Conservation (phyloP, 768 basidiomycete genomes). For the Russula dissimulans region DNA sequence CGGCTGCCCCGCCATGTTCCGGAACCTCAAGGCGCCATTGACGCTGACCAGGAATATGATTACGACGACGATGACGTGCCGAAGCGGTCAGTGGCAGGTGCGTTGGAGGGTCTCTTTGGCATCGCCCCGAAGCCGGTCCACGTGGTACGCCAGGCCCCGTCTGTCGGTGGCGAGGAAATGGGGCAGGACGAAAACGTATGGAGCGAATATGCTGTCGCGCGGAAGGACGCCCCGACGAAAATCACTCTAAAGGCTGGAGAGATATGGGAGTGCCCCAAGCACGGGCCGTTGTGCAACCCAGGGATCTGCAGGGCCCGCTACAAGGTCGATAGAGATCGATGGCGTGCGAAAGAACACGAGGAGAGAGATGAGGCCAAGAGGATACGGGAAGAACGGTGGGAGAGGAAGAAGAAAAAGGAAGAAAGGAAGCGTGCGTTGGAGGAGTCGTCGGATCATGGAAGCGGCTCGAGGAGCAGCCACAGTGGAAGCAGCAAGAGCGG, state of each 20-base stretch:
- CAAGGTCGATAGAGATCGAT: not conserved
- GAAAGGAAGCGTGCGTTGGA: not conserved
- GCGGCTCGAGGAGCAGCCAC: not conserved
- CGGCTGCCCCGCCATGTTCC: not conserved
- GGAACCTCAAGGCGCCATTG: not conserved
- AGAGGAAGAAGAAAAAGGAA: not conserved
- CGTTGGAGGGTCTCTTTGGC: not conserved
- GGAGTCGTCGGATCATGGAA: not conserved
- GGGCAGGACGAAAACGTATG: not conserved
- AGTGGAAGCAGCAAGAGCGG: not conserved
- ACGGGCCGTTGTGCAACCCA: conserved; percentile 9
- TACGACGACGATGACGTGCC: not conserved
- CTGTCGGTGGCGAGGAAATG: too few species aligned
- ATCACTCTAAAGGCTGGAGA: not conserved
- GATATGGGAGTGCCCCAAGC: not conserved
- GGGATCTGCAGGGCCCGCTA: conserved; percentile 13
- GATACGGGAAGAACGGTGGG: not conserved
- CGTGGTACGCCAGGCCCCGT: not conserved
- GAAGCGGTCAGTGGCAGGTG: not conserved
- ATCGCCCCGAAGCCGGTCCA: not conserved
- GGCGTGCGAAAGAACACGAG: not conserved
- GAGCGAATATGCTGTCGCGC: not conserved
- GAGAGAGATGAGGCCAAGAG: not conserved
- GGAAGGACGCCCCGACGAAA: not conserved
- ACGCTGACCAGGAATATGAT: not conserved